Conservation (phyloP, 176 grass and related monocot genomes). For the Triticum timopheevii region DNA sequence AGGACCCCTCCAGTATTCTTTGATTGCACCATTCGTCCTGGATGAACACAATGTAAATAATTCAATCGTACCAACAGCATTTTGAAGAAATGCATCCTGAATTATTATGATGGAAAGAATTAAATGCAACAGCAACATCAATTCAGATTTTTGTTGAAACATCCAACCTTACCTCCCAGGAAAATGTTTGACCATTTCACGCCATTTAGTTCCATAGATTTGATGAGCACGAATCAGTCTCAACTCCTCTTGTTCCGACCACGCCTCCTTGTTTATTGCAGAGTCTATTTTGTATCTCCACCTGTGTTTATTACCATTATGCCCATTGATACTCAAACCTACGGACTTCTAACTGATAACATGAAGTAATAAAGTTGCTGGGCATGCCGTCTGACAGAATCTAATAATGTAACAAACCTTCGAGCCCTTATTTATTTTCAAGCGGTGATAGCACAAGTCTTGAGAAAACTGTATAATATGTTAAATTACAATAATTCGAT, state of each 20-base stretch:
- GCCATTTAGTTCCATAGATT: slow-evolving; percentile 69
- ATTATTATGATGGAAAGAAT: neutral
- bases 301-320: slow-evolving; percentile 35
- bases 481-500: neutral
- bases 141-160: slow-evolving; percentile 6
- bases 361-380: slow-evolving; percentile 6
- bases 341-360: slow-evolving; percentile 8
- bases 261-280: slow-evolving; percentile 60
- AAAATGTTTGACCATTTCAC: slow-evolving; percentile 60
- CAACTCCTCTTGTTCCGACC: slow-evolving; percentile 70
- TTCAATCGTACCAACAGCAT: slow-evolving; percentile 15
- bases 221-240: slow-evolving; percentile 75
- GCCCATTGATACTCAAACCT: slow-evolving; percentile 1
- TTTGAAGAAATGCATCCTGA: slow-evolving; percentile 31
- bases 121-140: neutral
- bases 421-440: neutral
- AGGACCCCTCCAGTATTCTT: slow-evolving; percentile 48
- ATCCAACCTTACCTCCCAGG: slow-evolving; percentile 58
- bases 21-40: slow-evolving; percentile 55
- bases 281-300: slow-evolving; percentile 60
- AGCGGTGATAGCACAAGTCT: neutral
- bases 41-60: slow-evolving; percentile 10
- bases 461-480: neutral
- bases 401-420: neutral
- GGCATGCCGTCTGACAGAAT: neutral